Conservation (phyloP, 768 basidiomycete genomes). For the Daedaleopsis nitida region DNA sequence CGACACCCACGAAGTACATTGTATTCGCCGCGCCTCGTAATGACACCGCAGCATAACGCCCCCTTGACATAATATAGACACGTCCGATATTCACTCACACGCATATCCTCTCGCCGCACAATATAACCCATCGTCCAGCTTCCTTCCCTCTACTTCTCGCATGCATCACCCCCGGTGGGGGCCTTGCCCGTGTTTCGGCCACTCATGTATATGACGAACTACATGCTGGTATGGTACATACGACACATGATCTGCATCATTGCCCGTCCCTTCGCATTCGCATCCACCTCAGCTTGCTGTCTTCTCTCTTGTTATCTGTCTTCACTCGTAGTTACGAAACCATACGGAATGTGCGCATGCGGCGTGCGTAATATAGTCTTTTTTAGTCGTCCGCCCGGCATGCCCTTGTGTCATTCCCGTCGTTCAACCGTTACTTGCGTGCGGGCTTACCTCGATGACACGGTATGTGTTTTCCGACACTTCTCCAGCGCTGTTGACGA, state of each 20-base stretch:
- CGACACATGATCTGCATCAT: not conserved
- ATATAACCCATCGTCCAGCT: not conserved
- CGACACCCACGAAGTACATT: conserved; percentile 8
- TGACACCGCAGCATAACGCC: conserved; percentile 10
- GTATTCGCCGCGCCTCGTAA: conserved; percentile 8
- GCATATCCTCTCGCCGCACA: not conserved
- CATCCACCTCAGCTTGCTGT: not conserved
- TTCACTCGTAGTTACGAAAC: not conserved
- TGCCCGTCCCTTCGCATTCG: not conserved
- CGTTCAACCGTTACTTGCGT: not conserved
- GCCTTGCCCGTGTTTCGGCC: too few species aligned
- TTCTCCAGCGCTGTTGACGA: not conserved
- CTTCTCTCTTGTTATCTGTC: not conserved
- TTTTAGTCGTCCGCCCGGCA: not conserved
- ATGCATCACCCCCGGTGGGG: not conserved
- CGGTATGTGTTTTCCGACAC: conserved; percentile 6
- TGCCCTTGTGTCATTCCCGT: not conserved
- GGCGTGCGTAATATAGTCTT: not conserved
- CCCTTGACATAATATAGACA: conserved; percentile 10
- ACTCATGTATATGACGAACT: not conserved
- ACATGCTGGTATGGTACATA: not conserved
- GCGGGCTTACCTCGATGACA: not conserved
- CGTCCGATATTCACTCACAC: not conserved
- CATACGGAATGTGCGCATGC: not conserved
- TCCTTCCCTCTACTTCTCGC: not conserved